Percentiles rank a stretch among this genome's conserved stretches.
Conservation (phyloP, 208 protist species). For the Crithidia brevicula region DNA sequence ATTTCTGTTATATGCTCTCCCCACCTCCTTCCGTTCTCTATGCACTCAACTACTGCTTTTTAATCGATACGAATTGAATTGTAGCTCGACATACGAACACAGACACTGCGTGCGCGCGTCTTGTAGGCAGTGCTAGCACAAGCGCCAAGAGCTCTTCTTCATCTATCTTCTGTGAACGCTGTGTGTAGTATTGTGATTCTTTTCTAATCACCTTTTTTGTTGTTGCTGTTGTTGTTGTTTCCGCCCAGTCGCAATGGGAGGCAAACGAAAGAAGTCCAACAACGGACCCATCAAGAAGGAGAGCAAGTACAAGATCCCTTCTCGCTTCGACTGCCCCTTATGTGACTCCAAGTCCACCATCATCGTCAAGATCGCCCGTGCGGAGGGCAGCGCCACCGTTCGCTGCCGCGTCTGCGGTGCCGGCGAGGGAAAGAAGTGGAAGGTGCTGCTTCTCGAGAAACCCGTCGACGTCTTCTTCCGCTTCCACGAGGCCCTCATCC, state of each 20-base stretch:
- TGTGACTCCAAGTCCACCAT: conserved; percentile 88
- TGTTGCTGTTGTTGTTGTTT: background rate
- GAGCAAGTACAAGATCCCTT: conserved; percentile 92
- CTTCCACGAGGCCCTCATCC: conserved; percentile 82
- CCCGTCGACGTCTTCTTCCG: conserved; percentile 89
- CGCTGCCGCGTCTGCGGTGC: conserved; percentile 75
- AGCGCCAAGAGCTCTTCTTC: too few species aligned
- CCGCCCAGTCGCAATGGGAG: conserved; percentile 58
- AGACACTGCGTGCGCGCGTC: too few species aligned
- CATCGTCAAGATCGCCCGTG: conserved; percentile 65
- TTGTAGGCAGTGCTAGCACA: too few species aligned
- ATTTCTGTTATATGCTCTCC: too few species aligned
- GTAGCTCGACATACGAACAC: too few species aligned
- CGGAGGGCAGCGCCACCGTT: conserved; percentile 56
- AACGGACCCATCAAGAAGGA: conserved; percentile 89
- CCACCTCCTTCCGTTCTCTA: too few species aligned
- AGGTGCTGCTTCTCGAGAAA: conserved; percentile 76
- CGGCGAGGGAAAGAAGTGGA: conserved; percentile 49
- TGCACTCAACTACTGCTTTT: too few species aligned
- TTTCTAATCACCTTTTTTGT: background rate
- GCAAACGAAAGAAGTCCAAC: conserved; percentile 78
- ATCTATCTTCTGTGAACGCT: background rate
- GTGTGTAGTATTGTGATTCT: background rate
- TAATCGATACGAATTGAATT: too few species aligned
- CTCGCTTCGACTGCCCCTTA: conserved; percentile 87